Evolutionary conservation across 495 filamentous ascomycete genomes (phyloP).

Genomic region (Penicillium turbatum): DNA sequence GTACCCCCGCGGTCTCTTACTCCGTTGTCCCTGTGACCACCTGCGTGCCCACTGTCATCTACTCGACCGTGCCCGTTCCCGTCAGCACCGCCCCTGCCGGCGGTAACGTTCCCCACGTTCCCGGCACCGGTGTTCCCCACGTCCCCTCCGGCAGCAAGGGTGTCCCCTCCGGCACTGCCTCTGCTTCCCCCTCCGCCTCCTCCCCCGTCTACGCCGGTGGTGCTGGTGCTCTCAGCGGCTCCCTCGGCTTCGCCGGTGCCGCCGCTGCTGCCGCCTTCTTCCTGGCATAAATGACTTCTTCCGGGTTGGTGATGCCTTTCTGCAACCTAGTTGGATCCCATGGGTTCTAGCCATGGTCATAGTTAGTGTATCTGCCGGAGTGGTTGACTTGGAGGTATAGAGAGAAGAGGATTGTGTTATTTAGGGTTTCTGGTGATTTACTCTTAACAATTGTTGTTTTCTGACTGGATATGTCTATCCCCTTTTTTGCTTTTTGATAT

Average conservation of each 20-base stretch:
- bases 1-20: conserved; percentile 11
- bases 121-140: conserved; percentile 25
- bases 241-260: conserved; percentile 45
- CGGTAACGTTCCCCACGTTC: conserved; percentile 9
- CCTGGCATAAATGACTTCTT: conserved; percentile 47
- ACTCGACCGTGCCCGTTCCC: conserved; percentile 32
- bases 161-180: conserved; percentile 22
- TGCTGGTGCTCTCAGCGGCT: conserved; percentile 46
- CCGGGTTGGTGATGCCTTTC: conserved; percentile 20
- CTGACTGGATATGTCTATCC: conserved; percentile 30
- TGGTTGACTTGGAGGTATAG: conserved; percentile 6
- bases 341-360: neutral
- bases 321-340: conserved; percentile 8
- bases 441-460: conserved; percentile 26
- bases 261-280: conserved; percentile 51
- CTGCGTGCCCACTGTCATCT: conserved; percentile 43
- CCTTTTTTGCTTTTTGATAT: conserved; percentile 25
- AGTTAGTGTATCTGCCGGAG: neutral
- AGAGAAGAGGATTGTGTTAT: conserved; percentile 20
- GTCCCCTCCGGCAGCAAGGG: conserved; percentile 21
- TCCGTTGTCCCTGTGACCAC: conserved; percentile 39
- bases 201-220: conserved; percentile 45
- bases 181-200: conserved; percentile 31
- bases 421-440: conserved; percentile 33
- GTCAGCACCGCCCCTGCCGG: conserved; percentile 23